phyloP scores from a whole-genome alignment of 306 rosid species.

The Corylus americana region DNA sequence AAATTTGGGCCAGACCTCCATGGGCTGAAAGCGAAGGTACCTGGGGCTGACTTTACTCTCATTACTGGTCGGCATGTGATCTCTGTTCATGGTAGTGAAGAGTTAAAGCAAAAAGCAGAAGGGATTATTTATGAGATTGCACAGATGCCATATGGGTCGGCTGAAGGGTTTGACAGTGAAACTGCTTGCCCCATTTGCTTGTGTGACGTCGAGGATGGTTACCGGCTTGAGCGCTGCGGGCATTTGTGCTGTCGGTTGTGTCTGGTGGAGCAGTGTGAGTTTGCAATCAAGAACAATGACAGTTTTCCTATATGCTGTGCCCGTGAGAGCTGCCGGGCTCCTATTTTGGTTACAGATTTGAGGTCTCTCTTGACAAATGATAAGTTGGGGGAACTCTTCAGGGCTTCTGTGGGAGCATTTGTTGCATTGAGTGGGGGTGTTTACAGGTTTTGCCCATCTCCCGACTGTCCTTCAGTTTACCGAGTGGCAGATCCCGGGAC shows the following conservation, averaged over 20 bases:
- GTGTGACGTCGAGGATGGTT: conserved; percentile 82
- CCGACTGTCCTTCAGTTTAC: conserved; percentile 87
- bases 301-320: conserved; percentile 75
- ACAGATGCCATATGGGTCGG: conserved; percentile 33
- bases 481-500: conserved; percentile 52
- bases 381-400: conserved; percentile 84
- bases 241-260: conserved; percentile 70
- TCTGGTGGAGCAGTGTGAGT: conserved; percentile 82
- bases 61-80: conserved; percentile 58
- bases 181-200: conserved; percentile 78
- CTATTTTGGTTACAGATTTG: conserved; percentile 58
- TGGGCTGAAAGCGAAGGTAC: conserved; percentile 71
- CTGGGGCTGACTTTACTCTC: conserved; percentile 62
- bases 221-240: conserved; percentile 70
- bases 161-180: conserved; percentile 37
- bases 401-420: conserved; percentile 82
- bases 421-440: conserved; percentile 58
- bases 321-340: conserved; percentile 49
- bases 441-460: conserved; percentile 86
- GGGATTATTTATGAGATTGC: conserved; percentile 54
- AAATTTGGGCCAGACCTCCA: conserved; percentile 82
- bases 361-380: conserved; percentile 52
- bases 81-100: conserved; percentile 54
- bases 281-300: conserved; percentile 72
- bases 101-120: conserved; percentile 71